These are phyloP conservation scores for Russula vinacea DNA, from an alignment of 768 basidiomycete species.

Conservation along the genomic window DNA sequence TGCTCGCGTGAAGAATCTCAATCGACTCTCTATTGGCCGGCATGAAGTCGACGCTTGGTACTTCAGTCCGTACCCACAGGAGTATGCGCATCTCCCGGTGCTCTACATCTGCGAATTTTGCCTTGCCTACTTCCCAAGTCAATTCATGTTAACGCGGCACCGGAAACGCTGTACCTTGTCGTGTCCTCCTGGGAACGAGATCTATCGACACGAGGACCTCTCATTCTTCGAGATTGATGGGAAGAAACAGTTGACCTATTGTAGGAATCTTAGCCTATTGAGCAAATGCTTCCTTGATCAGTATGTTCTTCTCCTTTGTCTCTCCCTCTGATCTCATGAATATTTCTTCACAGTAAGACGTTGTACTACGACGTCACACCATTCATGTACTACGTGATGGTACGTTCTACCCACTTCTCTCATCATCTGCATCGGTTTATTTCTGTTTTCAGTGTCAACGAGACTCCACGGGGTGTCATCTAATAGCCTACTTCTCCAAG, in stretches of 20 bases:
- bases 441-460: conserved; percentile 57
- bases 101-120: conserved; percentile 99
- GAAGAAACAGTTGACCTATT: conserved; percentile 92
- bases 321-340: conserved; percentile 6
- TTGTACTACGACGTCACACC: conserved; percentile 99
- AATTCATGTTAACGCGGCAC: conserved; percentile 88
- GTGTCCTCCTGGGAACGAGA: conserved; percentile 98
- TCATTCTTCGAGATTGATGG: conserved; percentile 99
- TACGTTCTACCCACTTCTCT: conserved; percentile 36
- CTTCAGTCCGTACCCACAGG: conserved; percentile 97
- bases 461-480: conserved; percentile 87
- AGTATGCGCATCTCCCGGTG: conserved; percentile 92
- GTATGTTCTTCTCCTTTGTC: conserved; percentile 46
- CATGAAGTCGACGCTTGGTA: conserved; percentile 99
- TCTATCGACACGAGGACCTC: conserved; percentile 95
- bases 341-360: conserved; percentile 66
- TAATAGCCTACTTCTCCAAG: conserved; percentile 98
- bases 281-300: conserved; percentile 99
- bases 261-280: conserved; percentile 91
- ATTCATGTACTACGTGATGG: conserved; percentile 99
- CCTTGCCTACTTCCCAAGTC: conserved; percentile 86
- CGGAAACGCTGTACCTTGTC: conserved; percentile 85
- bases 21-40: conserved; percentile 91
- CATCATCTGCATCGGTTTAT: conserved; percentile 4
- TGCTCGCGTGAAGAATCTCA: conserved; percentile 96